Conservation (phyloP, 2,329 filamentous ascomycete species). For the Colletotrichum eremochloae region DNA sequence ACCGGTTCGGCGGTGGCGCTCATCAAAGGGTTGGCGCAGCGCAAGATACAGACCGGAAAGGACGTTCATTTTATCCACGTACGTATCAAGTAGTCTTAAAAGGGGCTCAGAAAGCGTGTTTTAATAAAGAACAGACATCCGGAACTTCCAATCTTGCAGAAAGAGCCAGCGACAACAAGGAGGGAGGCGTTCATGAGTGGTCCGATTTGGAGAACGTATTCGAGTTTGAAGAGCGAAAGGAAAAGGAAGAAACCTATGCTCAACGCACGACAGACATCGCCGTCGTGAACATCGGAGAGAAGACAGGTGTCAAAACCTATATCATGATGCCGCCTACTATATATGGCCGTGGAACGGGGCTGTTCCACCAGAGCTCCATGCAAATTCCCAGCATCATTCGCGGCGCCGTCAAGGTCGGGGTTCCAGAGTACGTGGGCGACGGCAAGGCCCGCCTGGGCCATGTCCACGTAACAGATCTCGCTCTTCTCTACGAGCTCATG, state of each 20-base stretch:
- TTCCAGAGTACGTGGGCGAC: slow-evolving; percentile 49
- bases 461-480: slow-evolving; percentile 61
- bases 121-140: slow-evolving; percentile 48
- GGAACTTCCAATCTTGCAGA: slow-evolving; percentile 61
- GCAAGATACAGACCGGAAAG: slow-evolving; percentile 51
- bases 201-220: slow-evolving; percentile 61
- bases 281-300: slow-evolving; percentile 56
- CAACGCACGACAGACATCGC: slow-evolving; percentile 61
- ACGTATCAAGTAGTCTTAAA: neutral
- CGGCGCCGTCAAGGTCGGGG: slow-evolving; percentile 46
- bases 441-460: slow-evolving; percentile 57
- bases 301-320: slow-evolving; percentile 57
- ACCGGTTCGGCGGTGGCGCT: slow-evolving; percentile 54
- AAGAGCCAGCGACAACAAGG: slow-evolving; percentile 53
- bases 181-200: slow-evolving; percentile 49
- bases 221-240: slow-evolving; percentile 53
- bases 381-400: slow-evolving; percentile 55
- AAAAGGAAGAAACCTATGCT: slow-evolving; percentile 53
- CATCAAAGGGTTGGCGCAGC: slow-evolving; percentile 56
- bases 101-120: fast-evolving
- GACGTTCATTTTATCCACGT: slow-evolving; percentile 57
- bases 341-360: slow-evolving; percentile 59
- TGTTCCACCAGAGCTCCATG: slow-evolving; percentile 55
- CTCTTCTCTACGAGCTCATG: slow-evolving; percentile 55
- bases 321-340: slow-evolving; percentile 62